Percentiles rank a stretch among this genome's conserved stretches.
Conservation (phyloP, 2,329 filamentous ascomycete species). For the Phoma sp. region DNA sequence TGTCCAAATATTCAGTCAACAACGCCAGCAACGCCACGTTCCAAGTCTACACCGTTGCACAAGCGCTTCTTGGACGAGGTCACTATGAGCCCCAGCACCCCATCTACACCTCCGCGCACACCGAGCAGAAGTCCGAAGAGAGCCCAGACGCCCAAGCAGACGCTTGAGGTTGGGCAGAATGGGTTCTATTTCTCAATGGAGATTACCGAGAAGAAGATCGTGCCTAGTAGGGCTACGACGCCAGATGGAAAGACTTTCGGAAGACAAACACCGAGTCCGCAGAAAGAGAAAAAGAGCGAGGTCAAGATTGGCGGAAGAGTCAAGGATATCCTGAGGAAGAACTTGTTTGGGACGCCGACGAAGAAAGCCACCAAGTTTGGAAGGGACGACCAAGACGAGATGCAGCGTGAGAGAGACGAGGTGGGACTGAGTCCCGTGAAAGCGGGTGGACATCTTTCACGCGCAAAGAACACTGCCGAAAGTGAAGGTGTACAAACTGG, state of each 20-base stretch:
- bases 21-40: slow-evolving; percentile 8
- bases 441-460: too few relatives aligned
- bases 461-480: too few relatives aligned
- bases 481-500: not conserved
- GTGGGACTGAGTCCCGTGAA: not conserved
- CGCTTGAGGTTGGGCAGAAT: slow-evolving; percentile 27
- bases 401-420: too few relatives aligned
- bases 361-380: not conserved
- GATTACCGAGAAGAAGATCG: slow-evolving; percentile 23
- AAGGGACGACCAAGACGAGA: not conserved
- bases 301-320: slow-evolving; percentile 4
- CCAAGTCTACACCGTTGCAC: slow-evolving; percentile 20
- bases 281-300: slow-evolving; percentile 7
- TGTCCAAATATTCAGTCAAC: not conserved
- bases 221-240: slow-evolving; percentile 13
- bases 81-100: slow-evolving; percentile 21
- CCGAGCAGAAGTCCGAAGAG: slow-evolving; percentile 13
- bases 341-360: slow-evolving; percentile 17
- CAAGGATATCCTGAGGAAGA: slow-evolving; percentile 12
- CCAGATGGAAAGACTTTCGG: not conserved
- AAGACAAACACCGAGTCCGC: slow-evolving; percentile 7
- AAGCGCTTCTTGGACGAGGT: slow-evolving; percentile 26
- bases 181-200: slow-evolving; percentile 33
- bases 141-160: slow-evolving; percentile 12
- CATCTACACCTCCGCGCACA: slow-evolving; percentile 22